Base-by-base conservation (phyloP, 2,329 filamentous ascomycete genomes). In the Aspergillus sp. region DNA sequence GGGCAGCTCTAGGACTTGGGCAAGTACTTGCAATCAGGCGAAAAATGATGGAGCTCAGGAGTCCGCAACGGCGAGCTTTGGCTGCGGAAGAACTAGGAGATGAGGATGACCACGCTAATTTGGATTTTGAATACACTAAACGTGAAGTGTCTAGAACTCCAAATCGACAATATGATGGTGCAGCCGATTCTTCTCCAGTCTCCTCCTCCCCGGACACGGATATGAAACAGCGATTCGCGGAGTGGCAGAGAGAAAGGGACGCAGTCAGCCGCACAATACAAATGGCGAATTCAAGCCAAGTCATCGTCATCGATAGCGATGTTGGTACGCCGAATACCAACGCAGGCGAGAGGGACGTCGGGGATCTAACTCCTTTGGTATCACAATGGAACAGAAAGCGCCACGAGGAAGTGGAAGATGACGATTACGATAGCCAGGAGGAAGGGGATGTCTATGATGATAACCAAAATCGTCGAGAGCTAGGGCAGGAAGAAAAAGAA, bases 231-330 rank as follows among this genome's bases (percentile, higher is more conserved):
- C 70, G 71, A 24, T 72, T 79, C 68, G 69, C 62, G 34, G 70
- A 77, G 60, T 80, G 76, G 76, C 78, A 79, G 57, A 68, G 68
- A 17, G 77, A 80, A 63, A 73, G 78, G 57, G 75, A 79, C 55
- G 72, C 70, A 11, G 70, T 80, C 24, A 78, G 77, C 57, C 72
- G 69, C 20, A 69, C 79, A 51, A 80, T 79, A 47, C 66, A 76
- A 24, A 68, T 72, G 64, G 75, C 78, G 13, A 78, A 75, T 52
- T 66, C 71, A 12, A 75, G 70, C 47, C 71, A 77, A 54, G 71
- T 80, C 39, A 77, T 81, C 59, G 71, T 79, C 30, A 74, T 81
- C 59, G 68, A 75, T 46, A 78, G 76, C 45, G 76, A 77, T 61
- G 66, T 70, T 44, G 65, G 44, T 6, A 46, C 61, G 5, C 57